phyloP scores from a whole-genome alignment of 495 filamentous ascomycete species.

The Pyrenula aspistea region DNA sequence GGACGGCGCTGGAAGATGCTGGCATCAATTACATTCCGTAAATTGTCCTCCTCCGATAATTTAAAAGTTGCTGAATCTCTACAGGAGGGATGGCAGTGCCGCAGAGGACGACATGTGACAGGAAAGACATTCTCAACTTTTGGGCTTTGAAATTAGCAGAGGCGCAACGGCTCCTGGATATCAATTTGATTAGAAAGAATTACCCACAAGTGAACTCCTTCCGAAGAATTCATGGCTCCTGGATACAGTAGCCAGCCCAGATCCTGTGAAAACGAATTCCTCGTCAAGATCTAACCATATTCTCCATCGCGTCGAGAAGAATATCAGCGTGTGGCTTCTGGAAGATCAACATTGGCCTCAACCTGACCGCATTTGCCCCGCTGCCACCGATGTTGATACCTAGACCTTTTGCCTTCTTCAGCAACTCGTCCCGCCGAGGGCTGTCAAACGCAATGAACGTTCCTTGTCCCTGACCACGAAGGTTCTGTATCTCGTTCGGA shows the following conservation, averaged over 20 bases:
- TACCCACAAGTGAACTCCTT: too few species aligned
- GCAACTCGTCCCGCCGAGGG: slow-evolving; percentile 71
- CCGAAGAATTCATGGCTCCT: too few species aligned
- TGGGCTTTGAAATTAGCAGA: neutral
- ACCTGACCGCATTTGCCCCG: slow-evolving; percentile 65
- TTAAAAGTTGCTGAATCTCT: slow-evolving; percentile 2
- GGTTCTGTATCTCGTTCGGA: slow-evolving; percentile 75
- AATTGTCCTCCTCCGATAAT: slow-evolving; percentile 7
- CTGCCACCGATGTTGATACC: slow-evolving; percentile 92
- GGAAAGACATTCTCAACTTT: neutral
- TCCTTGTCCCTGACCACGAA: slow-evolving; percentile 87
- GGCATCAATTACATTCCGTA: slow-evolving; percentile 59
- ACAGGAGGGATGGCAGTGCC: slow-evolving; percentile 37
- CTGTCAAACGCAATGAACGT: slow-evolving; percentile 97
- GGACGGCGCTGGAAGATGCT: slow-evolving; percentile 52
- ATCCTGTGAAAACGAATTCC: neutral
- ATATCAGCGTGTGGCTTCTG: slow-evolving; percentile 77
- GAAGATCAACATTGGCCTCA: slow-evolving; percentile 95
- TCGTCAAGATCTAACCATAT: neutral
- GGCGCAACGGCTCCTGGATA: neutral
- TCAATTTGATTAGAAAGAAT: neutral
- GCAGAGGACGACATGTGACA: slow-evolving; percentile 29
- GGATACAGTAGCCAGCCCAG: too few species aligned
- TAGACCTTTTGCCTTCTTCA: slow-evolving; percentile 66
- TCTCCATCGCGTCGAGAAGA: slow-evolving; percentile 22